Percentiles rank a stretch among this genome's conserved stretches.
Evolutionary conservation across 495 filamentous ascomycete species (phyloP).

Genomic region (Penicillium crystallinum): DNA sequence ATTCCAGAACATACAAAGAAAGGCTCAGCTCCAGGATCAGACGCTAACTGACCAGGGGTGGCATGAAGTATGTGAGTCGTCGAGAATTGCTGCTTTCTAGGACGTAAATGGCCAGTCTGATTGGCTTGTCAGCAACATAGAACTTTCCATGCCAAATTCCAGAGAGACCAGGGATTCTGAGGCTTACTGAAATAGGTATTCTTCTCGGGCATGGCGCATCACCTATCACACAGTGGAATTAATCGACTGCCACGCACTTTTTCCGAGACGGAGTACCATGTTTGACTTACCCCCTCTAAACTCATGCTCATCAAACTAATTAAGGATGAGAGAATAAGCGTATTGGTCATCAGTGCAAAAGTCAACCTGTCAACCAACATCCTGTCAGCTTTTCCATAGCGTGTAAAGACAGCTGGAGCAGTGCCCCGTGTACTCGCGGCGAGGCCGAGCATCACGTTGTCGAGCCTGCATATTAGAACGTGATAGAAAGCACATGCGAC

Average conservation of each 20-base stretch:
- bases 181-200: slow-evolving; percentile 77
- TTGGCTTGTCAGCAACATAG: slow-evolving; percentile 4
- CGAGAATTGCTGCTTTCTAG: slow-evolving; percentile 71
- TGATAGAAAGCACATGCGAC: slow-evolving; percentile 34
- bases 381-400: slow-evolving; percentile 10
- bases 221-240: slow-evolving; percentile 37
- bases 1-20: slow-evolving; percentile 15
- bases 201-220: slow-evolving; percentile 59
- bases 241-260: not conserved
- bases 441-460: slow-evolving; percentile 3
- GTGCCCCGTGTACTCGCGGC: not conserved
- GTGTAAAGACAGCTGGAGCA: slow-evolving; percentile 23
- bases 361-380: slow-evolving; percentile 46
- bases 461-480: slow-evolving; percentile 27
- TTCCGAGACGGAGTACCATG: not conserved
- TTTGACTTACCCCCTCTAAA: slow-evolving; percentile 67
- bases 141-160: not conserved
- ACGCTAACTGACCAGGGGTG: slow-evolving; percentile 48
- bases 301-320: slow-evolving; percentile 90
- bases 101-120: slow-evolving; percentile 61
- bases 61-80: slow-evolving; percentile 75
- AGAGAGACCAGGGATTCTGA: slow-evolving; percentile 2
- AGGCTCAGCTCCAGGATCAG: not conserved
- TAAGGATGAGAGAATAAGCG: slow-evolving; percentile 83
- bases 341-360: slow-evolving; percentile 83